Evolutionary conservation across 306 rosid species (phyloP).

Genomic region (Sicyos edulis): DNA sequence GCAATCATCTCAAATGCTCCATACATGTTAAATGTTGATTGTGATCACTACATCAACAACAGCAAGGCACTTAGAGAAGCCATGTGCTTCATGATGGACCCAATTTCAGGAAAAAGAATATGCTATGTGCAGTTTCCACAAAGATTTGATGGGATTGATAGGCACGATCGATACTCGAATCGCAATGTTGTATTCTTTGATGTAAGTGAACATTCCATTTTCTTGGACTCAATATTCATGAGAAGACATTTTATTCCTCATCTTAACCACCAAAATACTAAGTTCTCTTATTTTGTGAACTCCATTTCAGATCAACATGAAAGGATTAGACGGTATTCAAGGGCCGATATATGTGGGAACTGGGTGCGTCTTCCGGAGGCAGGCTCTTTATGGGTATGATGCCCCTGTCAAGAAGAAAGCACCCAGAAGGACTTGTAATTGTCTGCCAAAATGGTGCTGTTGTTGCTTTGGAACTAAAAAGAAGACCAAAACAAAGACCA

Average conservation of each 20-base stretch:
- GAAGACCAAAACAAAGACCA: not conserved
- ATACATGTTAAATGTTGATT: conserved; percentile 75
- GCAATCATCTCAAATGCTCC: conserved; percentile 89
- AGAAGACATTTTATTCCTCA: not conserved
- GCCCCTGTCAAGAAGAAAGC: conserved; percentile 71
- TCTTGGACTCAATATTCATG: too few species aligned
- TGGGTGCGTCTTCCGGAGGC: conserved; percentile 87
- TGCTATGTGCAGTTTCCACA: conserved; percentile 93
- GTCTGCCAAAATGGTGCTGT: not conserved
- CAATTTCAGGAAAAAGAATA: conserved; percentile 72
- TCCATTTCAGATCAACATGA: conserved; percentile 65
- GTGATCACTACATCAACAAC: conserved; percentile 95
- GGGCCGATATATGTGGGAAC: conserved; percentile 93
- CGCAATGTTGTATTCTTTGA: conserved; percentile 89
- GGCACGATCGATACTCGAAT: conserved; percentile 83
- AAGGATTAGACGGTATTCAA: conserved; percentile 89
- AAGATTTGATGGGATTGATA: conserved; percentile 92
- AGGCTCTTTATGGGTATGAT: conserved; percentile 88
- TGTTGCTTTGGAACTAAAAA: not conserved
- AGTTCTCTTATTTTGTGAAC: conserved; percentile 14
- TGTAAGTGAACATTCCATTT: conserved; percentile 39
- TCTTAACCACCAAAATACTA: conserved; percentile 19
- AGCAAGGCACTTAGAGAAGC: conserved; percentile 91
- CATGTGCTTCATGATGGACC: conserved; percentile 97
- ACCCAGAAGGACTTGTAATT: conserved; percentile 39